These are phyloP conservation scores for Fraxinus nigra DNA, from an alignment of 305 asterid species.

Conservation along the genomic window DNA sequence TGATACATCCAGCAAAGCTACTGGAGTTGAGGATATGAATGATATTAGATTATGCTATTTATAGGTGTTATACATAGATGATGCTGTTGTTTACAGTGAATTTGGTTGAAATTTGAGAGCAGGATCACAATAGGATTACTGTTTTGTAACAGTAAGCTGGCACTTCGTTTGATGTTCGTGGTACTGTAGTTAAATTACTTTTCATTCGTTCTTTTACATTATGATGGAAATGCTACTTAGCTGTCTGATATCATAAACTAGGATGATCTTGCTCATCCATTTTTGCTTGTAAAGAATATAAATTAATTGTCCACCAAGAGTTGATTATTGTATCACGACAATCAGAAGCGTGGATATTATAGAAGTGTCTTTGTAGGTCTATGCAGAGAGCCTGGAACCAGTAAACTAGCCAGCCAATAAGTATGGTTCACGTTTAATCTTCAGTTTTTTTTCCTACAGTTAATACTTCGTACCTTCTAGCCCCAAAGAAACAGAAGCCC, in stretches of 20 bases:
- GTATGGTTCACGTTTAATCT: background rate
- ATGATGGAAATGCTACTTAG: background rate
- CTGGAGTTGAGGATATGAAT: background rate
- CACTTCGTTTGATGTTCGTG: background rate
- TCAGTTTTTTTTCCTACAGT: background rate
- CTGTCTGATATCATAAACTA: background rate
- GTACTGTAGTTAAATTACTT: background rate
- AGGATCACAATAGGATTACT: background rate
- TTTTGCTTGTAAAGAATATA: background rate
- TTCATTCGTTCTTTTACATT: background rate
- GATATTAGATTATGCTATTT: background rate
- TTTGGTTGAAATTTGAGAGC: background rate
- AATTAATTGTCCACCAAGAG: background rate
- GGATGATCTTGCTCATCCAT: background rate
- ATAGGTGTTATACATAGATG: background rate
- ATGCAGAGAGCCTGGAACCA: background rate
- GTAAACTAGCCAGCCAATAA: background rate
- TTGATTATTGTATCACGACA: background rate
- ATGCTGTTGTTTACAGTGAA: background rate
- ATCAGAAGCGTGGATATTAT: background rate
- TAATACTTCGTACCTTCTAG: background rate
- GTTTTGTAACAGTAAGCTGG: background rate
- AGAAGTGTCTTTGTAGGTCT: background rate
- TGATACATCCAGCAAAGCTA: background rate
- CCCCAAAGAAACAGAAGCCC: background rate